These are phyloP conservation scores for Dipodascopsis uninucleata DNA, from an alignment of 805 yeast genomes.

Conservation along the genomic window DNA sequence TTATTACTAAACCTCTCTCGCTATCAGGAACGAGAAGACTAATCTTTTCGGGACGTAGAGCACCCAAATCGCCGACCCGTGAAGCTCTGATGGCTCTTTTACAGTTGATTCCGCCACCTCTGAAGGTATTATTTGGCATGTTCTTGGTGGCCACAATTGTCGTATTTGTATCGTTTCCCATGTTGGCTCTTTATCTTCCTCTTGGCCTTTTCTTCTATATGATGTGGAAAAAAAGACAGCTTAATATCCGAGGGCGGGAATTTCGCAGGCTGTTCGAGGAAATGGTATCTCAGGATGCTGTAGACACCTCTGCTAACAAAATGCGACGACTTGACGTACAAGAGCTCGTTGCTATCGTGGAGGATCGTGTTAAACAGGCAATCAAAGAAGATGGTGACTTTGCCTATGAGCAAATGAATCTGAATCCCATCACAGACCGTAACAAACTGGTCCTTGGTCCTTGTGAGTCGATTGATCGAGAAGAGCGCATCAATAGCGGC, in stretches of 20 bases:
- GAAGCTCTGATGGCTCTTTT: constrained; percentile 1
- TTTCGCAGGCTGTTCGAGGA: constrained; percentile 17
- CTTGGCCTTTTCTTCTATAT: constrained; percentile 10
- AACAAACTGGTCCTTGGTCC: constrained; percentile 11
- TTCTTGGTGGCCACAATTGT: constrained; percentile 11
- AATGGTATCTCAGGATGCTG: constrained; percentile 8
- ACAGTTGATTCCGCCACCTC: constrained; percentile 12
- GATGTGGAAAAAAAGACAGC: constrained; percentile 9
- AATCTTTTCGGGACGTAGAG: too few species aligned
- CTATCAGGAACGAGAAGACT: too few species aligned
- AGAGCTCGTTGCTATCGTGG: constrained; percentile 16
- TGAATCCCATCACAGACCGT: constrained; percentile 6
- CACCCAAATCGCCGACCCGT: neutral
- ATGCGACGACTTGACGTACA: constrained; percentile 8
- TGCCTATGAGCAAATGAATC: constrained; percentile 8
- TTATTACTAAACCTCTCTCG: too few species aligned
- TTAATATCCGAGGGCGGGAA: constrained; percentile 13
- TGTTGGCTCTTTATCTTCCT: constrained; percentile 16
- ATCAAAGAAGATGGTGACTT: constrained; percentile 9
- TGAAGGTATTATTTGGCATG: constrained; percentile 13
- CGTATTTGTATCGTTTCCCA: constrained; percentile 14
- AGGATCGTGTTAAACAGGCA: constrained; percentile 12
- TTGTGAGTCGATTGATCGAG: constrained; percentile 20
- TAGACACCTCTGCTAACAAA: constrained; percentile 12
- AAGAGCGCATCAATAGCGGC: constrained; percentile 8